phyloP scores from a whole-genome alignment of 192 early-diverging fungal genomes.

The Globomyces pollinis-pini region DNA sequence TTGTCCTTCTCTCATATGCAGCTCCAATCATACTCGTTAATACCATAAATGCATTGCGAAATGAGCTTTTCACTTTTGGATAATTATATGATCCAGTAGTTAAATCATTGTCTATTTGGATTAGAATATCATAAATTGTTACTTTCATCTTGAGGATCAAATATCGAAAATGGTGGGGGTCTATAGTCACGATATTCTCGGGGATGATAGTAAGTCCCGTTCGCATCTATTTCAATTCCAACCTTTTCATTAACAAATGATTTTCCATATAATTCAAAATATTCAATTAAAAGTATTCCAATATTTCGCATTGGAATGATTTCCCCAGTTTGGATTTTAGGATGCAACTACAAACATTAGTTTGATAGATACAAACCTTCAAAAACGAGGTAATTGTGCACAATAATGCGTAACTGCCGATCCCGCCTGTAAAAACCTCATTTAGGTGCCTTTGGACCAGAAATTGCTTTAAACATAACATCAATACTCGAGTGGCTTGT shows the following conservation, averaged over 20 bases:
- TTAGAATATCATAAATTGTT: conserved; percentile 2
- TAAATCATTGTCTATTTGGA: conserved; percentile 39
- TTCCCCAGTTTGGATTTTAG: conserved; percentile 53
- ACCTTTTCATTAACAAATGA: conserved; percentile 63
- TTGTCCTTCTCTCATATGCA: conserved; percentile 16
- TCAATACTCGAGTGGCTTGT: conserved; percentile 54
- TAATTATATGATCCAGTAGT: conserved; percentile 25
- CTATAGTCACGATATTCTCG: not conserved
- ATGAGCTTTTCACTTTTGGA: conserved; percentile 19
- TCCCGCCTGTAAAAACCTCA: conserved; percentile 82
- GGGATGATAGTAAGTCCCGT: conserved; percentile 46
- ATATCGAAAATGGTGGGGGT: conserved; percentile 10
- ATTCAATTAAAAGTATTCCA: conserved; percentile 83
- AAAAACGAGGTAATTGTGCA: conserved; percentile 72
- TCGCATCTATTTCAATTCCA: conserved; percentile 48
- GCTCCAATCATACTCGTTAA: conserved; percentile 31
- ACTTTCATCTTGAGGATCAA: conserved; percentile 39
- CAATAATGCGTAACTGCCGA: conserved; percentile 78
- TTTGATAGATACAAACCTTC: conserved; percentile 50
- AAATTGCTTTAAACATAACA: conserved; percentile 82
- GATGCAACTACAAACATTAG: conserved; percentile 60
- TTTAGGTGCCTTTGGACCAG: conserved; percentile 64
- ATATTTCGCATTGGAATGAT: conserved; percentile 66
- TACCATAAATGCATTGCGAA: conserved; percentile 17
- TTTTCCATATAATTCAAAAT: conserved; percentile 85